phyloP scores from a whole-genome alignment of 2,329 filamentous ascomycete species.

The Plectosphaerella sp. region DNA sequence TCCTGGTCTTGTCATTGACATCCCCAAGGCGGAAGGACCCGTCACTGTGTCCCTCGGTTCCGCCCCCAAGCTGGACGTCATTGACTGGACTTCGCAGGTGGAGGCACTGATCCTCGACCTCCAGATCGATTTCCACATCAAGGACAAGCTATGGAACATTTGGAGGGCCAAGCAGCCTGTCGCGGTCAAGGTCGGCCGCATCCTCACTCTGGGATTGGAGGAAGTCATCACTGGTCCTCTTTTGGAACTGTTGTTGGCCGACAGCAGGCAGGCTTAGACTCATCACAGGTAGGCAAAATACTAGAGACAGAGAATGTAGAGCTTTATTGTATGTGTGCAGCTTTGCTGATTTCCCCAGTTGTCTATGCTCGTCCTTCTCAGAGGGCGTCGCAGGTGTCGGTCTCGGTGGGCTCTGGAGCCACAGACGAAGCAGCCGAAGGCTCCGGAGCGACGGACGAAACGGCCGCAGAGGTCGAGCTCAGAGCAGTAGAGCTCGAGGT shows the following conservation, averaged over 20 bases:
- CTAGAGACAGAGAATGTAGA: neutral
- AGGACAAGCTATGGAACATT: conserved; percentile 20
- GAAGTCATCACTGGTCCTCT: conserved; percentile 17
- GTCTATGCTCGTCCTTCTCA: neutral
- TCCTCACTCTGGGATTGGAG: conserved; percentile 19
- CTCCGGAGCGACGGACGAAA: too few relatives aligned
- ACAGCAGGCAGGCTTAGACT: conserved; percentile 12
- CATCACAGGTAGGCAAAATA: neutral
- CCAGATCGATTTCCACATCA: conserved; percentile 20
- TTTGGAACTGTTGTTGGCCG: conserved; percentile 18
- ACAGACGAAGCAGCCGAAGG: neutral
- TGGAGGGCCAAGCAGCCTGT: conserved; percentile 10
- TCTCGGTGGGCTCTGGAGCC: neutral
- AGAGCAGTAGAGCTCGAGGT: too few relatives aligned
- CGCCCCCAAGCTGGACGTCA: conserved; percentile 5
- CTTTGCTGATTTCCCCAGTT: too few relatives aligned
- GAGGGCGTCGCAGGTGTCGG: neutral
- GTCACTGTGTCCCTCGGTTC: neutral
- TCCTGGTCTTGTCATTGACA: neutral
- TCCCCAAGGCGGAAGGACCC: neutral
- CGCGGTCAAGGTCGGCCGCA: conserved; percentile 14
- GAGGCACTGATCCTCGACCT: conserved; percentile 16
- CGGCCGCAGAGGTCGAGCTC: too few relatives aligned
- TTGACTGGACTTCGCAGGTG: conserved; percentile 19
- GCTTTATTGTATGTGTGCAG: too few relatives aligned